Conservation (phyloP, 306 rosid species). For the Medicago truncatula region DNA sequence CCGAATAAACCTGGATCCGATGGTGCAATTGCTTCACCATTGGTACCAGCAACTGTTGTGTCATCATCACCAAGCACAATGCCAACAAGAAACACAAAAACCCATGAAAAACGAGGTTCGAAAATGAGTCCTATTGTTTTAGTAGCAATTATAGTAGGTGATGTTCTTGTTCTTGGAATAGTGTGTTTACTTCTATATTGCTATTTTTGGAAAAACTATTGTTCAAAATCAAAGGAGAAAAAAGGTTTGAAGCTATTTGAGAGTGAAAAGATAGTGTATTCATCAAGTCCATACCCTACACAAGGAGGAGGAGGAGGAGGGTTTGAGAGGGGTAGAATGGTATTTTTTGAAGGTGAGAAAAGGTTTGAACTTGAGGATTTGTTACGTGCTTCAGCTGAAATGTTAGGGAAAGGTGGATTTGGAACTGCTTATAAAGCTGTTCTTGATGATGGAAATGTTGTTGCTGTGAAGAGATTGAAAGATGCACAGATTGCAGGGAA, state of each 20-base stretch:
- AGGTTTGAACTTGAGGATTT: conserved; percentile 87
- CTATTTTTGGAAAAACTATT: conserved; percentile 71
- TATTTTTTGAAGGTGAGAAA: conserved; percentile 88
- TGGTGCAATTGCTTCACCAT: conserved; percentile 78
- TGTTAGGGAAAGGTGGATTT: conserved; percentile 98
- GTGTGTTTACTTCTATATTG: conserved; percentile 73
- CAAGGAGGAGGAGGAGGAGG: no score
- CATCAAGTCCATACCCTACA: conserved; percentile 83
- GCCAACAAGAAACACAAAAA: conserved; percentile 40
- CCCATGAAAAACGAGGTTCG: conserved; percentile 40
- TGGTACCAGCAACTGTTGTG: conserved; percentile 50
- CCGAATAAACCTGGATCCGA: conserved; percentile 78
- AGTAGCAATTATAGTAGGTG: conserved; percentile 77
- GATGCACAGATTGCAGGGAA: conserved; percentile 84
- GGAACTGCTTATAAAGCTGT: conserved; percentile 97
- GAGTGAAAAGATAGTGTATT: conserved; percentile 84
- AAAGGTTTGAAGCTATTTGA: conserved; percentile 66
- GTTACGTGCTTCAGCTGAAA: conserved; percentile 96
- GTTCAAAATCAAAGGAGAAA: conserved; percentile 50
- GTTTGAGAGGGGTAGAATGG: conserved; percentile 81
- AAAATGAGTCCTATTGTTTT: conserved; percentile 63
- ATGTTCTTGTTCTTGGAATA: conserved; percentile 58
- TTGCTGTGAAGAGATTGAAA: conserved; percentile 90
- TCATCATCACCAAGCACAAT: conserved; percentile 76
- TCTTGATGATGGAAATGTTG: conserved; percentile 87